Evolutionary conservation across 2,329 filamentous ascomycete species (phyloP).

Genomic region (Fusarium sp.): DNA sequence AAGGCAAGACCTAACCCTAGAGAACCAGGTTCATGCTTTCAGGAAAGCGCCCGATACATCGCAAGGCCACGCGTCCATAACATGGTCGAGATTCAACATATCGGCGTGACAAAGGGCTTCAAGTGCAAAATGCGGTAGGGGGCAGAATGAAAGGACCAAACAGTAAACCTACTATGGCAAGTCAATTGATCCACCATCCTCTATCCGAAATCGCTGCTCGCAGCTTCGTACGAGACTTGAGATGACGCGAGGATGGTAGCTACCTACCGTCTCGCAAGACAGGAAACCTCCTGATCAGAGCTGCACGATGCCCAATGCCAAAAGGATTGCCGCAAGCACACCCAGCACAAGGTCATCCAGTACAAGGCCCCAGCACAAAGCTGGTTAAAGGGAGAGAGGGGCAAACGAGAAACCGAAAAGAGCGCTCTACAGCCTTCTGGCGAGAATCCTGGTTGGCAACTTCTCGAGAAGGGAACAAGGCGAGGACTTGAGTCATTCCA

Average conservation of each 20-base stretch:
- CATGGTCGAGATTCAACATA: neutral
- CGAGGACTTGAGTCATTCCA: neutral
- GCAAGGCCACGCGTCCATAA: neutral
- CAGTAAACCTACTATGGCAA: neutral
- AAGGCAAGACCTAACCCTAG: neutral
- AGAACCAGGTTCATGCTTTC: neutral
- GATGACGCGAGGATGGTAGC: neutral
- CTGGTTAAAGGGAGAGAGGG: neutral
- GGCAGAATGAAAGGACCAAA: neutral
- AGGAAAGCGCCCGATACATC: neutral
- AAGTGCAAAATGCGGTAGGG: neutral
- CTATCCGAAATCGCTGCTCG: neutral
- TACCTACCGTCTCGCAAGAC: neutral
- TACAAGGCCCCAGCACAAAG: neutral
- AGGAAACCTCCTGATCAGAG: neutral
- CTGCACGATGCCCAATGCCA: neutral
- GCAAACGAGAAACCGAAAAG: neutral
- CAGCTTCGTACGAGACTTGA: neutral
- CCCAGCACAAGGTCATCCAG: neutral
- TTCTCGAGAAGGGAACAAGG: neutral
- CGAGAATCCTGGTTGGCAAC: neutral
- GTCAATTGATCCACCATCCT: neutral
- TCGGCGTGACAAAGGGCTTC: neutral
- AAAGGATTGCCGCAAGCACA: neutral
- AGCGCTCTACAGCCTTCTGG: neutral